These are phyloP conservation scores for Leucocoprinus birnbaumii DNA, from an alignment of 768 basidiomycete species.

Conservation along the genomic window DNA sequence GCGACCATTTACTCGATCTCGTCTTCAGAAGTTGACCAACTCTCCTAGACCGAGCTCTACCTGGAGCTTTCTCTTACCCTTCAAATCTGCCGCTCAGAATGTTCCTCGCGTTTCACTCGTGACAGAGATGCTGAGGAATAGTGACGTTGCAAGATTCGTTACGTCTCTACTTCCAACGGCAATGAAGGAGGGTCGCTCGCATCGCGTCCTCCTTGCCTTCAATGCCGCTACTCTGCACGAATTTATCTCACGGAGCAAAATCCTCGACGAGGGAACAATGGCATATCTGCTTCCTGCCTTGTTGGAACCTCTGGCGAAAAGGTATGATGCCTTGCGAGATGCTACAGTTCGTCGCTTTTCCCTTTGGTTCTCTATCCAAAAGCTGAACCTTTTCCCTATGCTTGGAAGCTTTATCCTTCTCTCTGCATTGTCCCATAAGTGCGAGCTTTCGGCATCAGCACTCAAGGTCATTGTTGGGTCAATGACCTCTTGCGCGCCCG, in stretches of 20 bases:
- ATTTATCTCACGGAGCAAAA: conserved; percentile 60
- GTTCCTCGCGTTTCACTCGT: conserved; percentile 74
- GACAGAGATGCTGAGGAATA: conserved; percentile 69
- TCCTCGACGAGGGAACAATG: conserved; percentile 62
- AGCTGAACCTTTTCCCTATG: conserved; percentile 27
- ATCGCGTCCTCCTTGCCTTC: conserved; percentile 79
- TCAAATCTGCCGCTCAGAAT: conserved; percentile 73
- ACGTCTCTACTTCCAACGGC: conserved; percentile 60
- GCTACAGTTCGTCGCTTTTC: conserved; percentile 42
- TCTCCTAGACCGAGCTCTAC: conserved; percentile 51
- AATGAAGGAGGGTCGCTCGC: conserved; percentile 45
- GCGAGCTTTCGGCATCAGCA: conserved; percentile 53
- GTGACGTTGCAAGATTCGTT: conserved; percentile 72
- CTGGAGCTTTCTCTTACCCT: conserved; percentile 70
- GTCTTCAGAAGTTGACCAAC: background rate
- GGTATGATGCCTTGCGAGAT: conserved; percentile 41
- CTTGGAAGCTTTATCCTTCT: conserved; percentile 75
- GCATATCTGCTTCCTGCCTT: conserved; percentile 65
- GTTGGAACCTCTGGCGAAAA: conserved; percentile 52
- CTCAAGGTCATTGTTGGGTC: conserved; percentile 54
- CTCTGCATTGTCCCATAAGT: conserved; percentile 66
- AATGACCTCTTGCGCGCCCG: conserved; percentile 48
- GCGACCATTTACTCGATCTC: conserved; percentile 15
- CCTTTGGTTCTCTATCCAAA: no score
- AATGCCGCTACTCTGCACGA: conserved; percentile 79